Evolutionary conservation across 2,329 filamentous ascomycete species (phyloP), one percentile per base, ranked within the genome.

Genomic region (Colletotrichum musae): DNA sequence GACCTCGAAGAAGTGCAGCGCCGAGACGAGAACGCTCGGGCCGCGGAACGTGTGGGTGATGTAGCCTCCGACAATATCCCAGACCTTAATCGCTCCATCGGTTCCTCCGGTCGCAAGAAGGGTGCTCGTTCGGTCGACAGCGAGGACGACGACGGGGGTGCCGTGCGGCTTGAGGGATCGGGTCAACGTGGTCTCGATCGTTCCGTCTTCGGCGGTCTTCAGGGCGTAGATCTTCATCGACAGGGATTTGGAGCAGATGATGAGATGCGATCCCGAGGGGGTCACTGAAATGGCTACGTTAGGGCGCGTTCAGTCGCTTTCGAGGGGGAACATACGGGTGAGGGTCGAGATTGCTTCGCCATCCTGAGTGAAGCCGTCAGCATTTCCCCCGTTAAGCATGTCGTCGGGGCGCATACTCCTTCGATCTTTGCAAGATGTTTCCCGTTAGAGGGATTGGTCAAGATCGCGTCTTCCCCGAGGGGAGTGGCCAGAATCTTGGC

Each of bases 41-140:
- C 95, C 95, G 74, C 95, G 93, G 80, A 99, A 97, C 0, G 94
- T 97, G 80, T 99, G 96, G 32, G 97, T 99, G 39, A 94, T 91
- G 80, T 93, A 98, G 24, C 96, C 96, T 52, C 92, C 94, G 58
- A 87, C 86, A 69, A 99, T 94, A 81, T 99, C 96, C 95, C 95
- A 99, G 60, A 99, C 92, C 80, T 99, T 99, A 75, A 98, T 93
- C 1, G 93, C 89, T 26, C 96, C 96, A 77, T 99, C 96, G 4
- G 96, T 95, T 57, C 93, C 94, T 71, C 97, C 96, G 16, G 95
- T 98, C 16, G 95, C 96, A 51, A 99, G 86, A 13, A 99, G 85
- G 2, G 95, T 97, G 76, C 95, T 93, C 1, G 95, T 97, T 62
- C 89, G 87, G 79, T 99, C 96, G 70, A 96, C 90, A 1, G 94